Conservation (phyloP, 345 rosid species). For the rapeseed (Brassica napus) region DNA sequence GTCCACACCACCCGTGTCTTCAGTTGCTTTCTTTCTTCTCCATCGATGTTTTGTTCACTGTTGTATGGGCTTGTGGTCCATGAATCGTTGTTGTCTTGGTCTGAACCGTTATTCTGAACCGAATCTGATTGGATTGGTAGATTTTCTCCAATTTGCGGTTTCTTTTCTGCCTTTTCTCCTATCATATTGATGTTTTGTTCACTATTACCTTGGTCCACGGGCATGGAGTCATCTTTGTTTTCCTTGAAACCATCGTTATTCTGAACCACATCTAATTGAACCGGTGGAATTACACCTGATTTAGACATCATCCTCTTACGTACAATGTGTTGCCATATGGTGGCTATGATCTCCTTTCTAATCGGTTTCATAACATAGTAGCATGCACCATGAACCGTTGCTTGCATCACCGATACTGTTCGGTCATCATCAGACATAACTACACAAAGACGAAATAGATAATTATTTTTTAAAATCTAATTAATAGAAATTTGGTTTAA, state of each 20-base stretch:
- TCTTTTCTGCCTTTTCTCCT: not conserved
- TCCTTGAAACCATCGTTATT: not conserved
- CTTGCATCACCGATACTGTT: constrained; percentile 12
- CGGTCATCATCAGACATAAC: constrained; percentile 24
- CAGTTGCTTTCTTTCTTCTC: not conserved
- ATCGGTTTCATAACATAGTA: constrained; percentile 26
- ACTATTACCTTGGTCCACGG: not conserved
- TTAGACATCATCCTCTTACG: constrained; percentile 21
- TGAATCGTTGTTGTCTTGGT: not conserved
- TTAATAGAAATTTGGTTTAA: not conserved
- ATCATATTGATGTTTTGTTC: not conserved
- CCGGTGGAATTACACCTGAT: not conserved
- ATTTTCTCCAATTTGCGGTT: not conserved
- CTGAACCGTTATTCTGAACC: not conserved
- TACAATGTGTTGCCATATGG: constrained; percentile 35
- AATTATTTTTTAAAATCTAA: not conserved
- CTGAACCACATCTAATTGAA: not conserved
- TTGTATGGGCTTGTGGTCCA: not conserved
- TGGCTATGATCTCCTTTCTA: not conserved
- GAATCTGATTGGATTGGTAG: not conserved
- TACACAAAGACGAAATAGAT: constrained; percentile 6
- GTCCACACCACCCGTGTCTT: constrained; percentile 28
- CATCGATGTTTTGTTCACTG: not conserved
- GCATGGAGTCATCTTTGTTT: not conserved
- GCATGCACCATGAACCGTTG: constrained; percentile 28